Evolutionary conservation across 106 monocot species (phyloP), one percentile per base, ranked within the genome.

Genomic region (Acanthochlamys bracteata): DNA sequence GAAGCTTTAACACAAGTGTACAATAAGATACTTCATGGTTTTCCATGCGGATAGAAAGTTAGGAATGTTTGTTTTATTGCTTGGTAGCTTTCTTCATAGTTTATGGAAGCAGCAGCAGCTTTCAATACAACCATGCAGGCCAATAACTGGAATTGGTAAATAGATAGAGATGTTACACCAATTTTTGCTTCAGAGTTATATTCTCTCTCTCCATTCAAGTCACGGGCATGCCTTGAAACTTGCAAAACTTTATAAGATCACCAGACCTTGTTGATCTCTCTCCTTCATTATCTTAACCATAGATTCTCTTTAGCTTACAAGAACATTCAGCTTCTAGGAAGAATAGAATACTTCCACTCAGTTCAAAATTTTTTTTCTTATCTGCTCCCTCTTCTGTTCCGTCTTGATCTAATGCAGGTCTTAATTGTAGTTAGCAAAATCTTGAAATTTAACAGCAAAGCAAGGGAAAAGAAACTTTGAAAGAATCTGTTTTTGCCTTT

Each of bases 41-140:
- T 55, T 55, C 7, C 55, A 55, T 55, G 55, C 20, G 20, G 55
- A 22, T 9, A 43, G 62, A 80, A 68, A 71, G 67, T 52, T 56
- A 42, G 73, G 79, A 86, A 79, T 86, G 86, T 79, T 69, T 86
- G 75, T 82, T 82, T 85, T 78, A 57, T 58, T 80, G 80, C 59
- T 51, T 49, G 52, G 43, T 42, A 27, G 33, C 33, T 33, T 33
- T 33, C 33, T 33, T 33, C 33, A 33, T 33, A 3, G 33, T 33
- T 33, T 33, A 33, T 33, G 33, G 33, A 33, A 33, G 33, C 33
- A 33, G 33, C 33, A 33, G 33, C 33, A 33, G 33, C 33, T 33
- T 33, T 33, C 33, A 33, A 56, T 45, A 70, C 75, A 68, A 75
- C 66, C 77, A 72, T 69, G 74, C 66, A 75, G 65, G 49, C 53